Conservation (phyloP, 1,284 basidiomycete species). For the Apiotrichum domesticum region DNA sequence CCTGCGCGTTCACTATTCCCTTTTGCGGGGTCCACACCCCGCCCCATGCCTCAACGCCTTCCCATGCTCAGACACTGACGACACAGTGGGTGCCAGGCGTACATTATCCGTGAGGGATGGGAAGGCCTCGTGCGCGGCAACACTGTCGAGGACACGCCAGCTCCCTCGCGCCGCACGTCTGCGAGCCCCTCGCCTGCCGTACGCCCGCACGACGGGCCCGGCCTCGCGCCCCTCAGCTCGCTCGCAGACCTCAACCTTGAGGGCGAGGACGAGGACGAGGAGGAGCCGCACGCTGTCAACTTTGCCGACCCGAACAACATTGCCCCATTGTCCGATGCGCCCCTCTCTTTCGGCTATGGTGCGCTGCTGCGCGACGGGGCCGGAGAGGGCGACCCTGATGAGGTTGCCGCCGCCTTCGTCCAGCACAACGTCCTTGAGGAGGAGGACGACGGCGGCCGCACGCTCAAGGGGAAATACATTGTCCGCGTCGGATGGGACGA, state of each 20-base stretch:
- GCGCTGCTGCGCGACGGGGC: conserved; percentile 84
- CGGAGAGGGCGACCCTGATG: conserved; percentile 57
- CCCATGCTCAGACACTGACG: background rate
- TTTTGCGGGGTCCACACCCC: background rate
- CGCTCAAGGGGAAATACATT: conserved; percentile 86
- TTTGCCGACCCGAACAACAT: conserved; percentile 29
- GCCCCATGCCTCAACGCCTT: background rate
- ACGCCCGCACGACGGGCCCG: conserved; percentile 24
- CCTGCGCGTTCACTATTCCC: too few species aligned
- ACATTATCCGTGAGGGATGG: conserved; percentile 93
- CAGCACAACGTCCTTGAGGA: conserved; percentile 31
- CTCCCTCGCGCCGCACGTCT: conserved; percentile 20
- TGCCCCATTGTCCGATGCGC: conserved; percentile 34
- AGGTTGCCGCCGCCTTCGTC: conserved; percentile 36
- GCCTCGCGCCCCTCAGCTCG: conserved; percentile 27
- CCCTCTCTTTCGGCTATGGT: conserved; percentile 82
- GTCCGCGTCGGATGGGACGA: conserved; percentile 98
- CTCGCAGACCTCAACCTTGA: conserved; percentile 15
- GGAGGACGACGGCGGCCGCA: conserved; percentile 51
- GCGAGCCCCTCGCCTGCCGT: conserved; percentile 26
- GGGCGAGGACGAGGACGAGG: conserved; percentile 4
- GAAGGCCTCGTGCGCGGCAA: conserved; percentile 74
- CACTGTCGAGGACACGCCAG: conserved; percentile 35
- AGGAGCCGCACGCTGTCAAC: conserved; percentile 19
- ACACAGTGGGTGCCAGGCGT: conserved; percentile 79